phyloP scores from a whole-genome alignment of 106 monocot genomes.

The Platanthera guangdongensis region DNA sequence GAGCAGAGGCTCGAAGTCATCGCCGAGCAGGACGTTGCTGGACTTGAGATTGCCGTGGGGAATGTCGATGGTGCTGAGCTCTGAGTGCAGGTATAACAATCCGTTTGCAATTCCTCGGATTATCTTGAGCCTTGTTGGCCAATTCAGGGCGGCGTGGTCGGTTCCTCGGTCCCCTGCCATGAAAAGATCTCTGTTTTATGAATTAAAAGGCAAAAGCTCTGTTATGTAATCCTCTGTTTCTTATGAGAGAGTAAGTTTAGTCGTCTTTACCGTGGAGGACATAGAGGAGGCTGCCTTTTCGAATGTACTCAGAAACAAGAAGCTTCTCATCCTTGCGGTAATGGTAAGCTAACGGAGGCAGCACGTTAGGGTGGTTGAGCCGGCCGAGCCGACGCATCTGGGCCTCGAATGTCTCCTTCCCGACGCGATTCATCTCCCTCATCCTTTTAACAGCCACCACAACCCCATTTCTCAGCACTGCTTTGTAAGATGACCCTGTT shows the following conservation, averaged over 20 bases:
- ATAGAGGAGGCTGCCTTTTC: conserved; percentile 65
- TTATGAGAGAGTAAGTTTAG: background rate
- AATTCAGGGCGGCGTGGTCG: conserved; percentile 50
- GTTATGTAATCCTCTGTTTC: background rate
- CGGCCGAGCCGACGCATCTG: conserved; percentile 62
- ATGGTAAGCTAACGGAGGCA: conserved; percentile 66
- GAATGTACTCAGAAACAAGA: conserved; percentile 53
- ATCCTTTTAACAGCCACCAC: conserved; percentile 70
- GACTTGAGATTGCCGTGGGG: conserved; percentile 92
- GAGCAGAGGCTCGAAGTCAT: conserved; percentile 59
- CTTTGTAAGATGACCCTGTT: conserved; percentile 65
- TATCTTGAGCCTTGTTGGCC: conserved; percentile 63
- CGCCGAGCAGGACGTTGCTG: conserved; percentile 56
- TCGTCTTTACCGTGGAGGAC: conserved; percentile 52
- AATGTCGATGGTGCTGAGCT: conserved; percentile 28
- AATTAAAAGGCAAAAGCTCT: background rate
- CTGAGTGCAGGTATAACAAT: conserved; percentile 53
- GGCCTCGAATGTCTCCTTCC: conserved; percentile 45
- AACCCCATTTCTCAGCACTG: conserved; percentile 26
- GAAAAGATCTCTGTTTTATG: background rate
- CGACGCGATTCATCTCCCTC: conserved; percentile 51
- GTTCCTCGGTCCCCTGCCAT: conserved; percentile 46
- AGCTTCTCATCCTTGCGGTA: conserved; percentile 76
- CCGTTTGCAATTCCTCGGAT: conserved; percentile 49
- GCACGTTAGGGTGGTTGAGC: conserved; percentile 56